These are phyloP conservation scores for Helicostylum pulchrum DNA, from an alignment of 192 early-diverging fungal species.

Conservation along the genomic window DNA sequence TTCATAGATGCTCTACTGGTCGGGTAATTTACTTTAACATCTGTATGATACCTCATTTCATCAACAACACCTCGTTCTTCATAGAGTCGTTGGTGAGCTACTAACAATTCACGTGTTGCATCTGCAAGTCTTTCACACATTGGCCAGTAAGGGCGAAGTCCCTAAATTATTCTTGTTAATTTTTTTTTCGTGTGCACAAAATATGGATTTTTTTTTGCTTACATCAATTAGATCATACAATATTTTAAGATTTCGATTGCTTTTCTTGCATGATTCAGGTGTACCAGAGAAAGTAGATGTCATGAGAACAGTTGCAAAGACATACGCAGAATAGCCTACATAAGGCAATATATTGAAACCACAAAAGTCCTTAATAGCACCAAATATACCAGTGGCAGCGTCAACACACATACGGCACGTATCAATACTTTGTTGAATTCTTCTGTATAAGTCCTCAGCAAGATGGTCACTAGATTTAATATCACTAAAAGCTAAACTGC, in stretches of 20 bases:
- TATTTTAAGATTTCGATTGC: constrained; percentile 12
- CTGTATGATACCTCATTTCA: not conserved
- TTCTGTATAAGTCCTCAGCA: not conserved
- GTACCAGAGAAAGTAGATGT: constrained; percentile 22
- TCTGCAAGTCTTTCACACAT: constrained; percentile 27
- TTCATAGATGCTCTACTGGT: not conserved
- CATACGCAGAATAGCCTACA: constrained; percentile 30
- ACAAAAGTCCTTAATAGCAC: constrained; percentile 19
- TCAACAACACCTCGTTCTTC: not conserved
- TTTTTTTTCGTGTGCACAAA: not conserved
- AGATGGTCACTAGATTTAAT: not conserved
- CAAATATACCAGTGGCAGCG: constrained; percentile 22
- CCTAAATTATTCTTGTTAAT: not conserved
- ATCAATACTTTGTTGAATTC: constrained; percentile 19
- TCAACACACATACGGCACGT: constrained; percentile 21
- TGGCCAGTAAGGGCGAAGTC: constrained; percentile 26
- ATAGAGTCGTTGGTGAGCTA: constrained; percentile 24
- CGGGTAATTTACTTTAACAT: not conserved
- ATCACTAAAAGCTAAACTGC: constrained; percentile 26
- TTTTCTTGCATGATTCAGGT: constrained; percentile 13
- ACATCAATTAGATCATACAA: constrained; percentile 26
- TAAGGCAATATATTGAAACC: constrained; percentile 25
- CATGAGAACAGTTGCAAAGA: constrained; percentile 32
- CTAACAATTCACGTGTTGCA: constrained; percentile 23
- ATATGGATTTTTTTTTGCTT: not conserved